Evolutionary conservation across 2,329 filamentous ascomycete genomes (phyloP).

Genomic region (Hypomyces perniciosus): DNA sequence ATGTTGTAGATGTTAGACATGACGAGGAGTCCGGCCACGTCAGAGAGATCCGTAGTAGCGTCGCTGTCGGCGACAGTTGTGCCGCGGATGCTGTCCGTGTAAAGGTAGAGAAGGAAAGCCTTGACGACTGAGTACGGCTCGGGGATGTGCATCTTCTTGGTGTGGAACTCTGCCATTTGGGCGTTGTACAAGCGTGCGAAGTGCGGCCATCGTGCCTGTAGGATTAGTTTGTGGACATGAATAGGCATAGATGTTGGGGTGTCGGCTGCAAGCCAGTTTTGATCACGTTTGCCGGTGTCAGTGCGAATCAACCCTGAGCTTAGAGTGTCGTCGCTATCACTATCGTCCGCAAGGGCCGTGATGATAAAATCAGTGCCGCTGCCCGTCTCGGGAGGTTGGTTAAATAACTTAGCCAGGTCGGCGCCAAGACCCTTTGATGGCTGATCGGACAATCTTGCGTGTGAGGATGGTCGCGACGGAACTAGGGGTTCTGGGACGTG

Average conservation of each 20-base stretch:
- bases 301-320: slow-evolving; percentile 44
- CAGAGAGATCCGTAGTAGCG: slow-evolving; percentile 70
- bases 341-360: slow-evolving; percentile 77
- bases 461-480: slow-evolving; percentile 44
- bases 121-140: slow-evolving; percentile 93
- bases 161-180: slow-evolving; percentile 97
- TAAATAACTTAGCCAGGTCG: slow-evolving; percentile 82
- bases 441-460: slow-evolving; percentile 43
- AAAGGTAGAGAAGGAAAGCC: slow-evolving; percentile 92
- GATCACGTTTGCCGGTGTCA: slow-evolving; percentile 36
- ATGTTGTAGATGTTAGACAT: slow-evolving; percentile 99
- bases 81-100: slow-evolving; percentile 81
- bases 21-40: slow-evolving; percentile 89
- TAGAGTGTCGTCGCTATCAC: slow-evolving; percentile 60
- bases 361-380: slow-evolving; percentile 88
- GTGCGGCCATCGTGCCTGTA: slow-evolving; percentile 94
- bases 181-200: slow-evolving; percentile 87
- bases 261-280: slow-evolving; percentile 56
- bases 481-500: slow-evolving; percentile 49
- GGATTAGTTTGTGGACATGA: slow-evolving; percentile 89
- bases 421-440: slow-evolving; percentile 67
- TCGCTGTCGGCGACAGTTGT: slow-evolving; percentile 49
- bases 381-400: slow-evolving; percentile 74
- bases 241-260: slow-evolving; percentile 73
- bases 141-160: slow-evolving; percentile 94